Base-by-base conservation (phyloP, 2,329 filamentous ascomycete genomes). In the Aspergillus tanneri region DNA sequence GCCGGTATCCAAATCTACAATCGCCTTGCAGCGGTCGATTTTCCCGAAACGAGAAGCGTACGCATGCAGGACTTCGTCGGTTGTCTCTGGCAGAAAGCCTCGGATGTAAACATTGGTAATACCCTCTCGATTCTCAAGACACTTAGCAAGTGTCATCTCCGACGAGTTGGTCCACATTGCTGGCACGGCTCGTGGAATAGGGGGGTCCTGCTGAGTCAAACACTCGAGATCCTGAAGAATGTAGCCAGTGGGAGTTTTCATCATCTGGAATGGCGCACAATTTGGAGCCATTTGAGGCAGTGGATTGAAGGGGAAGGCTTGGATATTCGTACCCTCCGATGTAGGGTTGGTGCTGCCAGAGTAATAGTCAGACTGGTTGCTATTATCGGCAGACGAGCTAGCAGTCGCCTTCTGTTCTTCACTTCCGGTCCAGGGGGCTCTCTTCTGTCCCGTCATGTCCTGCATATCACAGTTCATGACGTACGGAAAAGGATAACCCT, bases 101-200 rank as follows among this genome's bases (percentile, higher is more conserved):
- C 93, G 89, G 56, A 99, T 96, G 76, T 99, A 99, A 56, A 99
- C 92, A 64, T 99, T 99, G 55, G 90, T 93, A 66, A 97, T 96
- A 36, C 91, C 91, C 39, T 88, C 93, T 50, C 90, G 87, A 64
- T 97, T 97, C 72, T 96, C 89, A 40, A 99, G 78, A 65, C 91
- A 95, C 70, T 96, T 91, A 55, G 96, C 92, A 22, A 97, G 82
- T 34, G 88, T 91, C 78, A 96, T 88, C 48, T 92, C 91, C 19
- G 85, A 86, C 22, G 90, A 89, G 48, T 87, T 90, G 64, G 88
- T 76, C 72, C 73, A 91, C 56, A 90, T 85, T 5, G 93, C 92
- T 12, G 92, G 92, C 37, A 99, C 91, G 42, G 93, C 92, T 54
- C 82, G 81, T 16, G 93, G 93, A 53, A 99, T 87, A 0, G 84